Percentiles rank a stretch among this genome's conserved stretches.
phyloP scores from a whole-genome alignment of 768 basidiomycete species.

The Sarcomyxa edulis region DNA sequence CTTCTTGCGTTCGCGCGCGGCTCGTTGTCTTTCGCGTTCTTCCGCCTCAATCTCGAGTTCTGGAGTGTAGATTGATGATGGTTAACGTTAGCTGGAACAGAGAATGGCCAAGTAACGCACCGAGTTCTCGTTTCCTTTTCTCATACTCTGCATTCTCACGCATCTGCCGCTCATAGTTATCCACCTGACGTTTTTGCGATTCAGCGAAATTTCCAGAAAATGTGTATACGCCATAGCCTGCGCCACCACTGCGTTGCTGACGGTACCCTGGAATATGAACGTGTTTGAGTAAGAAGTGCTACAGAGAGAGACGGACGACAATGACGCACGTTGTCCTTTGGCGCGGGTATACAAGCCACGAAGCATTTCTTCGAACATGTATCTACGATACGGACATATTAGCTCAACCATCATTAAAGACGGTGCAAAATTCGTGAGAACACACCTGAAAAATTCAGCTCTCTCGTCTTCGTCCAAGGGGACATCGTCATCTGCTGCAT shows the following conservation, averaged over 20 bases:
- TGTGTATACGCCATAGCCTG: conserved; percentile 11
- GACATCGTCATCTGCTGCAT: conserved; percentile 19
- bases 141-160: conserved; percentile 25
- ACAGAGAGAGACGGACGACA: neutral
- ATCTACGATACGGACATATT: conserved; percentile 17
- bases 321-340: conserved; percentile 21
- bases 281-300: conserved; percentile 4
- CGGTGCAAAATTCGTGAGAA: conserved; percentile 1
- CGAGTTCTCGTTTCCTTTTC: conserved; percentile 26
- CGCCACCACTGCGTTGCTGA: conserved; percentile 17
- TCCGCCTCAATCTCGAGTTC: conserved; percentile 29
- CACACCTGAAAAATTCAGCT: conserved; percentile 24
- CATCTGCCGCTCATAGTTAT: conserved; percentile 17
- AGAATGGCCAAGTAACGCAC: conserved; percentile 11
- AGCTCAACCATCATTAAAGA: neutral
- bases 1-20: conserved; percentile 19
- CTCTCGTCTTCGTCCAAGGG: conserved; percentile 24
- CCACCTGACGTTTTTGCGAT: conserved; percentile 13
- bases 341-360: conserved; percentile 19
- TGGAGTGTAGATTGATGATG: conserved; percentile 7
- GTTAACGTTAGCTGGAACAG: neutral
- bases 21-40: conserved; percentile 20
- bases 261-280: conserved; percentile 21
- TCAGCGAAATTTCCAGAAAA: conserved; percentile 16
- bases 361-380: conserved; percentile 28